Conservation (phyloP, 805 yeast species). For the Suhomyces vadensis region DNA sequence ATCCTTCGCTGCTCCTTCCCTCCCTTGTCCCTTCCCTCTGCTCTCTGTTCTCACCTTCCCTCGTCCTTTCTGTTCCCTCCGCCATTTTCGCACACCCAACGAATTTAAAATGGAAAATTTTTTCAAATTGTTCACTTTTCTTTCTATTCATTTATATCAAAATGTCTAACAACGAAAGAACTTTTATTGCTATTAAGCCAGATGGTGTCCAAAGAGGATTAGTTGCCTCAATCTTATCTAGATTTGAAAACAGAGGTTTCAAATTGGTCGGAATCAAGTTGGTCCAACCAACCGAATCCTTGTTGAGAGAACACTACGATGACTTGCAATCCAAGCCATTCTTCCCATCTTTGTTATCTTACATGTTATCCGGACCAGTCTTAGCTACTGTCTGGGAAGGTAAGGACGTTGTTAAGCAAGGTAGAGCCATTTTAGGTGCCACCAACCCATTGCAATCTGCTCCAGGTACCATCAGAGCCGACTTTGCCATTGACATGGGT, state of each 20-base stretch:
- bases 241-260: constrained; percentile 97
- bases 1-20: not conserved
- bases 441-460: constrained; percentile 97
- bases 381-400: constrained; percentile 99
- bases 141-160: constrained; percentile 10
- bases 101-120: constrained; percentile 5
- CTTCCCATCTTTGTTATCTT: constrained; percentile 93
- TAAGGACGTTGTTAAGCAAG: constrained; percentile 98
- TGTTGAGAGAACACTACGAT: constrained; percentile 90
- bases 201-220: constrained; percentile 99
- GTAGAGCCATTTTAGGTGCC: constrained; percentile 97
- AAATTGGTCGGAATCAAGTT: constrained; percentile 95
- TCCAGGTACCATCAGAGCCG: constrained; percentile 99
- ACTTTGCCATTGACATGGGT: constrained; percentile 97
- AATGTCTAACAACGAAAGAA: constrained; percentile 72
- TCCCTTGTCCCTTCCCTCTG: not conserved
- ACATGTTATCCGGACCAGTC: constrained; percentile 98
- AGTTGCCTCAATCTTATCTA: constrained; percentile 81
- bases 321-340: constrained; percentile 96
- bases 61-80: not conserved
- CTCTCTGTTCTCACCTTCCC: not conserved
- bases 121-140: not conserved
- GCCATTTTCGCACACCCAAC: not conserved
- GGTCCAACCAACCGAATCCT: constrained; percentile 79
- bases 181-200: constrained; percentile 93